These are phyloP conservation scores for Penicillium coffeae DNA, from an alignment of 495 filamentous ascomycete species.

Conservation along the genomic window DNA sequence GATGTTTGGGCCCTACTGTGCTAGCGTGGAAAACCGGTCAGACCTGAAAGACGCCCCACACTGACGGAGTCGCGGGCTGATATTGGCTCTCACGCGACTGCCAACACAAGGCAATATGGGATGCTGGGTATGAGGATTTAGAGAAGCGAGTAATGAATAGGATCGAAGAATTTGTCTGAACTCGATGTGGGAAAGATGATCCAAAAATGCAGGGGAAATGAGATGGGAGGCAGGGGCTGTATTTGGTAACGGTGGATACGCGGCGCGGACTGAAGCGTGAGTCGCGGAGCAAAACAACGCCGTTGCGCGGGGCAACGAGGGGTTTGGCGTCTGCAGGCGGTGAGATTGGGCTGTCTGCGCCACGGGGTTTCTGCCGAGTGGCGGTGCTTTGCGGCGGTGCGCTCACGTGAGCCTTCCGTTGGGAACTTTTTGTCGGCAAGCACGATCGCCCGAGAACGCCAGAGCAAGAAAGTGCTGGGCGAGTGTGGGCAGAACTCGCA, in stretches of 20 bases:
- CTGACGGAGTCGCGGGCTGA: constrained; percentile 31
- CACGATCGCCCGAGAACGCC: background rate
- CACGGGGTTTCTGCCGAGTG: background rate
- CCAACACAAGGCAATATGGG: constrained; percentile 11
- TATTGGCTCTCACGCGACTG: constrained; percentile 9
- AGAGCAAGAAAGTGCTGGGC: background rate
- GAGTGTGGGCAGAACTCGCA: background rate
- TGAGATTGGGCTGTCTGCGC: background rate
- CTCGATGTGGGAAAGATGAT: constrained; percentile 14
- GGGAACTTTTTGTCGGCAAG: constrained; percentile 3
- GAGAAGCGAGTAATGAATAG: constrained; percentile 9
- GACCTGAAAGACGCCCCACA: constrained; percentile 42
- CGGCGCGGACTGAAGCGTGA: constrained; percentile 20
- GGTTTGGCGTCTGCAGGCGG: constrained; percentile 2
- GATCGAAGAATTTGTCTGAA: constrained; percentile 7
- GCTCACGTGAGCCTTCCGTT: background rate
- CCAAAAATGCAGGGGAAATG: constrained; percentile 24
- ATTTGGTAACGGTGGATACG: constrained; percentile 23
- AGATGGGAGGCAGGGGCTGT: constrained; percentile 11
- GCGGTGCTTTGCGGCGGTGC: background rate
- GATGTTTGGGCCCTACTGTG: constrained; percentile 48
- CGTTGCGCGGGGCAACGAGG: constrained; percentile 11
- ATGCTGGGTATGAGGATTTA: constrained; percentile 5
- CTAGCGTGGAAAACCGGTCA: constrained; percentile 44
- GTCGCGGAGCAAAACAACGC: constrained; percentile 15